Percentiles rank a stretch among this genome's conserved stretches.
phyloP scores from a whole-genome alignment of 164 flowering plant species.

The Nymphaea colorata region DNA sequence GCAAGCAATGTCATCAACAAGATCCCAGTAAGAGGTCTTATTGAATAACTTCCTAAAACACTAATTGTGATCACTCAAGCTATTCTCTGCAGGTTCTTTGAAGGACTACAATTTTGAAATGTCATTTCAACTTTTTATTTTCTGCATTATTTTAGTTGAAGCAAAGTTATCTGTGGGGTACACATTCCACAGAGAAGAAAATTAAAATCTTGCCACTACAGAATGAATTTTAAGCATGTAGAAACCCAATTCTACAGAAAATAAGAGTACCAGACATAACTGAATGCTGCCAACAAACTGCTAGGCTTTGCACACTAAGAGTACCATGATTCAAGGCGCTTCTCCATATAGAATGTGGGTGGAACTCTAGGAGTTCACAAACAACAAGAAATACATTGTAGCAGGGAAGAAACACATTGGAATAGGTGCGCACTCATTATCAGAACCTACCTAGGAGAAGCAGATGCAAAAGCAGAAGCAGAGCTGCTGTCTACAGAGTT shows the following conservation, averaged over 20 bases:
- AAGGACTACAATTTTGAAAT: background rate
- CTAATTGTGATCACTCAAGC: background rate
- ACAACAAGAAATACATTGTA: background rate
- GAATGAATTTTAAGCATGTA: background rate
- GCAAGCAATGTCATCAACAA: background rate
- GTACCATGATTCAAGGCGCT: too few relatives aligned
- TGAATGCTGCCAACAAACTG: too few relatives aligned
- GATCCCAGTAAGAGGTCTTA: background rate
- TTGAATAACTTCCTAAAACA: background rate
- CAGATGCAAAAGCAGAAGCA: conserved; percentile 1
- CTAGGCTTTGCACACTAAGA: too few relatives aligned
- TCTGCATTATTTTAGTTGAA: background rate
- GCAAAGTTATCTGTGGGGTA: background rate
- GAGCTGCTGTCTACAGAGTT: conserved; percentile 2
- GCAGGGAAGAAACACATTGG: background rate
- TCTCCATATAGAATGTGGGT: too few relatives aligned
- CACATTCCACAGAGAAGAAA: background rate
- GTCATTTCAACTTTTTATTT: background rate
- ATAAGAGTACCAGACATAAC: too few relatives aligned
- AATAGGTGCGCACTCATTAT: background rate
- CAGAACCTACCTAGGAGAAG: background rate
- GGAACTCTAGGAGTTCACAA: background rate
- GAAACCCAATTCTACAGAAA: background rate
- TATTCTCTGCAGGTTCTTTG: background rate
- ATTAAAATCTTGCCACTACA: background rate